phyloP scores from a whole-genome alignment of 2,329 filamentous ascomycete species.

The Dothidotthia symphoricarpi region DNA sequence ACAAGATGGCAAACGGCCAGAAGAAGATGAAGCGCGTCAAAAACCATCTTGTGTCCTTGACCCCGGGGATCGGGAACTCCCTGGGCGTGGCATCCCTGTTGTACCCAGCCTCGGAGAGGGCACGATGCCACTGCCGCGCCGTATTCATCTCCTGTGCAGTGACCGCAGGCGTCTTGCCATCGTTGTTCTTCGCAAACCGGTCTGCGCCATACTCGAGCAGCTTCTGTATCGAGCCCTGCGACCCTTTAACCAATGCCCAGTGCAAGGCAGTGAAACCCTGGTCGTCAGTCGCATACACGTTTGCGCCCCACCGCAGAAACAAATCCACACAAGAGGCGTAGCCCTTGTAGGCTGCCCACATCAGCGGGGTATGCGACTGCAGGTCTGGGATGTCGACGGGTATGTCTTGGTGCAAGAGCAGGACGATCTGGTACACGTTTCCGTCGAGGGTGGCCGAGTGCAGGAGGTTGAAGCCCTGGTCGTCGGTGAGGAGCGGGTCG shows the following conservation, averaged over 20 bases:
- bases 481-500: conserved; percentile 86
- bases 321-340: conserved; percentile 89
- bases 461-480: conserved; percentile 96
- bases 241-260: conserved; percentile 95
- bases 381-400: conserved; percentile 87
- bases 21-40: conserved; percentile 86
- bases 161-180: conserved; percentile 83
- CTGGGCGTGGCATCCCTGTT: conserved; percentile 72
- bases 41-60: conserved; percentile 75
- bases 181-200: conserved; percentile 82
- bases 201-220: conserved; percentile 94
- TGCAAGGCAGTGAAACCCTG: conserved; percentile 92
- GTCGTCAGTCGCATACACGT: conserved; percentile 85
- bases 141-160: conserved; percentile 92
- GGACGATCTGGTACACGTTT: conserved; percentile 82
- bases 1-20: conserved; percentile 78
- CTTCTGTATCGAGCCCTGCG: conserved; percentile 84
- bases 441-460: conserved; percentile 97
- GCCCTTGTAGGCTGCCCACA: conserved; percentile 99
- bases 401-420: conserved; percentile 92
- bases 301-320: conserved; percentile 91
- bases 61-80: conserved; percentile 70
- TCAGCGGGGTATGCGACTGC: conserved; percentile 88
- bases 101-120: conserved; percentile 80
- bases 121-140: conserved; percentile 73